These are phyloP conservation scores for Penicillium sp. DNA, from an alignment of 2,329 filamentous ascomycete species.

Conservation along the genomic window DNA sequence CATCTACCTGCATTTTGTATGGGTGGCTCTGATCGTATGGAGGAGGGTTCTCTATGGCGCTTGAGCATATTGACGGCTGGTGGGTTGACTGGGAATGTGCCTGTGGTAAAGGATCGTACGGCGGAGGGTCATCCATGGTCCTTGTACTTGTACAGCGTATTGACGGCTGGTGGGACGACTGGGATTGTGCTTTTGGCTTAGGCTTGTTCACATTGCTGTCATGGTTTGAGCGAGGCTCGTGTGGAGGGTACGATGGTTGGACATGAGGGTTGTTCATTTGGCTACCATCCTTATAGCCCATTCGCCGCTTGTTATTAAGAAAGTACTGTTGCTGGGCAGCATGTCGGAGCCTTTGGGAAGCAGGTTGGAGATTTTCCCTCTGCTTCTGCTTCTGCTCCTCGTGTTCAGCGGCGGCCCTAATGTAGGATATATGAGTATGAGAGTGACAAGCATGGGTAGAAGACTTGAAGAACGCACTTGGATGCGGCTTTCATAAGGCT, in stretches of 20 bases:
- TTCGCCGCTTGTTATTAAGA: not conserved
- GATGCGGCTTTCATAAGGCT: slow-evolving; percentile 8
- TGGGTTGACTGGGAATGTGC: not conserved
- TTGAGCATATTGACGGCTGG: not conserved
- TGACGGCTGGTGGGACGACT: not conserved
- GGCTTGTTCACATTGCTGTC: not conserved
- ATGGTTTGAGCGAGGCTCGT: not conserved
- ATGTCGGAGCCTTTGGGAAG: not conserved
- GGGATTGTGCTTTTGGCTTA: not conserved
- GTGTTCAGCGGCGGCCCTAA: not conserved
- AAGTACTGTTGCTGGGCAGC: not conserved
- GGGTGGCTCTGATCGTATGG: not conserved
- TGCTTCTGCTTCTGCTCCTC: not conserved
- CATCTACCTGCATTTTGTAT: not conserved
- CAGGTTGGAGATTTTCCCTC: not conserved
- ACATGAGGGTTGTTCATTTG: not conserved
- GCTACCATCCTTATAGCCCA: not conserved
- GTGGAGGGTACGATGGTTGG: not conserved
- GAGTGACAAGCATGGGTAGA: not conserved
- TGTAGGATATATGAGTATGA: not conserved
- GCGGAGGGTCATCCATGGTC: not conserved
- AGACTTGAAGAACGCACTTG: slow-evolving; percentile 4
- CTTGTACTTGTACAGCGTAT: not conserved
- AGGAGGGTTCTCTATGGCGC: not conserved
- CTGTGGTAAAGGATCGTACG: not conserved